Conservation (phyloP, 208 protist genomes). For the Acanthamoeba lenticulata region DNA sequence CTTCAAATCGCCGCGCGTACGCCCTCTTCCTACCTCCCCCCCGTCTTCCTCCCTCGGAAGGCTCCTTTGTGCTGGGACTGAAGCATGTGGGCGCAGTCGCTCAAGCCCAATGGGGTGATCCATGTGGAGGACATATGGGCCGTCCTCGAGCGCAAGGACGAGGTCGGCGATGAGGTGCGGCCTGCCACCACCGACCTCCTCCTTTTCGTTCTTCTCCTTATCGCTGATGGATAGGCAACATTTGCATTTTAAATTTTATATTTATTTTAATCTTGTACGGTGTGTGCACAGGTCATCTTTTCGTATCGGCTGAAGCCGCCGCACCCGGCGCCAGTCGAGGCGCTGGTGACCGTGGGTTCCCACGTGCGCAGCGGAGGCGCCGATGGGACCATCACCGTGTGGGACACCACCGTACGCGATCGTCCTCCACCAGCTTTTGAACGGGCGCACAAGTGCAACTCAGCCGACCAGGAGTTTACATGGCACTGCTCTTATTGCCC, state of each 20-base stretch:
- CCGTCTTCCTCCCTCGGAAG: too few relatives aligned
- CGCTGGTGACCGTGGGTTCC: background rate
- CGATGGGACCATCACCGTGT: conserved; percentile 45
- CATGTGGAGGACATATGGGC: conserved; percentile 49
- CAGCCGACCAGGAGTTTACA: too few relatives aligned
- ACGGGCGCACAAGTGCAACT: too few relatives aligned
- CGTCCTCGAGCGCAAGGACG: conserved; percentile 32
- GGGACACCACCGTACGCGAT: conserved; percentile 48
- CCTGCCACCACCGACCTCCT: too few relatives aligned
- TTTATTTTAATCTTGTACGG: background rate
- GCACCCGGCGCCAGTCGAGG: background rate
- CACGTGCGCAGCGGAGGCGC: conserved; percentile 17
- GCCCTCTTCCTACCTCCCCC: background rate
- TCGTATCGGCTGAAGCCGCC: background rate
- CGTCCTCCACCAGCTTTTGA: too few relatives aligned
- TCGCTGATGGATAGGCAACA: too few relatives aligned
- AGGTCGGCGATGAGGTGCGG: conserved; percentile 2
- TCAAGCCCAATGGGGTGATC: conserved; percentile 58
- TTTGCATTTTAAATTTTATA: background rate
- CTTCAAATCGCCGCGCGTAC: conserved; percentile 56
- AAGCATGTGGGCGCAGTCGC: background rate
- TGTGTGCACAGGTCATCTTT: conserved; percentile 31
- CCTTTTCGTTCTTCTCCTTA: too few relatives aligned
- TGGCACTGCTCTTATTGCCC: too few relatives aligned
- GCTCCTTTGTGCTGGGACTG: too few relatives aligned